A percentile compares a stretch with the other conserved stretches of the same genome.
These are phyloP conservation scores for Fomitopsis pulvina DNA, from an alignment of 768 basidiomycete genomes.

Conservation along the genomic window DNA sequence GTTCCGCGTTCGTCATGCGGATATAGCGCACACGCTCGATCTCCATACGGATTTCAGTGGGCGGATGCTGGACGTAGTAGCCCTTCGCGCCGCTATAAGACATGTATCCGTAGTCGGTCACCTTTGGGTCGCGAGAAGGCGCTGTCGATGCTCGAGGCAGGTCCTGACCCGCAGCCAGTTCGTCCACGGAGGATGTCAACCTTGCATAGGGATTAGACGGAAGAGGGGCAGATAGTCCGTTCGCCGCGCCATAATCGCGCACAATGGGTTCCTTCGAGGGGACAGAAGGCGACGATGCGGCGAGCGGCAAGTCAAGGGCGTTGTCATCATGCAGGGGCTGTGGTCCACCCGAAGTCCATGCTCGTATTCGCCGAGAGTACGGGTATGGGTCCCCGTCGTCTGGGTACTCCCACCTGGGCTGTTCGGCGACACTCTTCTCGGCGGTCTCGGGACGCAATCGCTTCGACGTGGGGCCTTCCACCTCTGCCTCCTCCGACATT, in stretches of 20 bases:
- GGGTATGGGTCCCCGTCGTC: too few relatives aligned
- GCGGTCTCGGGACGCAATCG: too few relatives aligned
- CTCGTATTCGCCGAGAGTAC: too few relatives aligned
- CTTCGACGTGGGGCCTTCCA: neutral
- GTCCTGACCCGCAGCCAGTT: neutral
- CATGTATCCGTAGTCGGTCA: constrained; percentile 23
- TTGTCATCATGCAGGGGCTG: neutral
- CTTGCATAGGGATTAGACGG: neutral
- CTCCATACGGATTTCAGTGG: constrained; percentile 11
- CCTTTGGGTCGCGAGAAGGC: neutral
- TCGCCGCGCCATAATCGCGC: neutral
- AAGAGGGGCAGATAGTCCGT: neutral
- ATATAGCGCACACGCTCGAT: constrained; percentile 10
- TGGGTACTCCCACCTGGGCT: too few relatives aligned
- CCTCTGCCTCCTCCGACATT: neutral
- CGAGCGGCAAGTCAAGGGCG: neutral
- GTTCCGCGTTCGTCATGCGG: constrained; percentile 10
- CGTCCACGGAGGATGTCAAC: neutral
- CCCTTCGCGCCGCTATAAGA: constrained; percentile 11
- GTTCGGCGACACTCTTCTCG: too few relatives aligned
- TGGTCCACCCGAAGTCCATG: neutral
- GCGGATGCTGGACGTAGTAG: constrained; percentile 18
- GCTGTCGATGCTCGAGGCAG: neutral
- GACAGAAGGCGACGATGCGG: neutral
- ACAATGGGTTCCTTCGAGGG: neutral